Conservation (phyloP, 768 basidiomycete genomes). For the Suillus luteus region DNA sequence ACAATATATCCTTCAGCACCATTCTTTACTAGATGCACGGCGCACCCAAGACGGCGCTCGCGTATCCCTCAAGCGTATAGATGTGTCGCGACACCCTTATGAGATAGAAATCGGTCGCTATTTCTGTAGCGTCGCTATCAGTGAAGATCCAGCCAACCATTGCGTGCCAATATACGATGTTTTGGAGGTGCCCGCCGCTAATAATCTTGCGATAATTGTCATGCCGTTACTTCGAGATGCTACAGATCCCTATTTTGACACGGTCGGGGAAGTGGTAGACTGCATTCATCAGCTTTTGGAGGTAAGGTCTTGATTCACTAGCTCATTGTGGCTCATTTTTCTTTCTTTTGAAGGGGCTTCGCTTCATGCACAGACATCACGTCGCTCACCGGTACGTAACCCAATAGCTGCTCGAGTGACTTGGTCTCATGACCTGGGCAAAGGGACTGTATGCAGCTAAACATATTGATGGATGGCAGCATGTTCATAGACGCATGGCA, state of each 20-base stretch:
- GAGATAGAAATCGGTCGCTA: conserved; percentile 22
- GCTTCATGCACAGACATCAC: conserved; percentile 40
- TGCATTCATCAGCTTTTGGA: conserved; percentile 27
- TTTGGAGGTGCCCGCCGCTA: conserved; percentile 6
- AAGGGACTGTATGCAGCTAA: conserved; percentile 34
- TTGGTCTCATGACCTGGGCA: conserved; percentile 20
- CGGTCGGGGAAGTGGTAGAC: conserved; percentile 26
- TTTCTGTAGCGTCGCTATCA: conserved; percentile 12
- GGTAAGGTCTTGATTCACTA: too few relatives aligned
- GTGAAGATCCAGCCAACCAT: conserved; percentile 21
- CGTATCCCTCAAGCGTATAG: conserved; percentile 31
- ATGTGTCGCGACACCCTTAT: conserved; percentile 13
- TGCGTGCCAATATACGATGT: conserved; percentile 26
- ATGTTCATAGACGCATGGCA: conserved; percentile 34
- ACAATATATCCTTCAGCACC: background rate
- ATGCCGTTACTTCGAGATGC: conserved; percentile 25
- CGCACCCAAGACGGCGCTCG: conserved; percentile 24
- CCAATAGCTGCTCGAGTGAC: background rate
- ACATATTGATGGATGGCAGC: conserved; percentile 35
- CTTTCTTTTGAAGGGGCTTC: conserved; percentile 35
- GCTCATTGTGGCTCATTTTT: background rate
- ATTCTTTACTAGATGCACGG: conserved; percentile 26
- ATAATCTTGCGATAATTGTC: conserved; percentile 20
- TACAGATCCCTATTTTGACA: conserved; percentile 22
- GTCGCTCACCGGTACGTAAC: conserved; percentile 42